Evolutionary conservation across 768 basidiomycete genomes (phyloP), one percentile per base, ranked within the genome.

Genomic region (Leucocoprinus birnbaumii): DNA sequence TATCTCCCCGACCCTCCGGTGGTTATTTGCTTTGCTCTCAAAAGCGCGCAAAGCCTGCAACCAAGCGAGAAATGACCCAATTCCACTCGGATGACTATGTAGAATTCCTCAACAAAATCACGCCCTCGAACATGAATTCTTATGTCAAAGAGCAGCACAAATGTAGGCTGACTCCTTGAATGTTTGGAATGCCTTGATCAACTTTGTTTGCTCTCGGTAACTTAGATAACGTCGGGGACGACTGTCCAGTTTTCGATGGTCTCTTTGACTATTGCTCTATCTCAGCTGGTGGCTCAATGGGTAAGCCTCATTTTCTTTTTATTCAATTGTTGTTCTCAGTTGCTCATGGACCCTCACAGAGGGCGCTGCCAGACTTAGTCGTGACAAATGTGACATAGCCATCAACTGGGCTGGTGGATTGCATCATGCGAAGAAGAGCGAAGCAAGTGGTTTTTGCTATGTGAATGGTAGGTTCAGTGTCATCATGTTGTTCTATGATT

Each of bases 1-100:
- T 38, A 43, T 10, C 22, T 31, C 42, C 48, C n/a, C 31, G 11
- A 22, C 9, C n/a, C 9, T 18, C n/a, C n/a, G 53, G 16, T 45
- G 22, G 37, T 51, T 56, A 27, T 49, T 59, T 5, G 37, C 54
- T 26, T 48, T 27, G 26, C 50, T 51, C 35, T 18, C 8, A 26
- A 48, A 48, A 99, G 97, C 85, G 97, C 57, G 97, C 97, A 3
- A 99, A 99, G 80, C 97, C 97, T 5, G 97, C 97, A 7, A 99
- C 97, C 2, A 97, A 97, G 73, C 89, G 97, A 57, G 97, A 99
- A 71, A 98, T 99, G 97, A 96, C 97, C 18, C 91, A 99, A 66
- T 99, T 98, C 66, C 96, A 98, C 70, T 95, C 96, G 3, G 96
- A 99, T 70, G 97, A 98, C 77, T 99, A 98, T 68, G 91, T 98